Base-by-base conservation (phyloP, 176 grass and related monocot genomes). In the Cymbopogon citratus region DNA sequence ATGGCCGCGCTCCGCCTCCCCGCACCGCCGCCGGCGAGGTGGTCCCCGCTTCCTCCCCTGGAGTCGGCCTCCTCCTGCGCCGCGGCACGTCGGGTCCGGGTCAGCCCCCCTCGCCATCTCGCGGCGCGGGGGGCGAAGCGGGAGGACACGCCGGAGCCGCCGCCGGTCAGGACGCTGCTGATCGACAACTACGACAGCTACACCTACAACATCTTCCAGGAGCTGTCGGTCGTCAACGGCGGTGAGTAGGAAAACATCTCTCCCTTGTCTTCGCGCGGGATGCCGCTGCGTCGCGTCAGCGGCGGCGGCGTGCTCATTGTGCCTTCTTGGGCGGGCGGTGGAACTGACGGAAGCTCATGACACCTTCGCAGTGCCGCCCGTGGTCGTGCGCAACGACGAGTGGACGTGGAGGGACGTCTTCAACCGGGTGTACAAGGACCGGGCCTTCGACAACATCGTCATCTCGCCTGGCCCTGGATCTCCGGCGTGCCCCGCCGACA, bases 101-200 rank as follows among this genome's bases (percentile, higher is more conserved):
- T 36, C 38, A 5, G 38, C 8, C 4, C 45, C 43, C 21, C 9
- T 3, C 35, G 57, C 35, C 73, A 74, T 28, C 73, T 73, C 8
- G 57, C 59, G 44, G 83, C 59, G 73, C 63, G 28, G 60, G 26
- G 31, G 45, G 56, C 63, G 24, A 76, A 18, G 61, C 80, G 26
- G 44, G 71, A 93, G 39, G 78, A 39, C 29, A 29, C 2, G 21
- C 29, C 13, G 57, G 61, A 59, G 45, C 31, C 62, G 70, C 62
- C 88, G 40, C 63, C 88, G 38, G 90, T 93, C n/a, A 86, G 95
- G 77, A 95, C 95, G 66, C 90, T 98, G 41, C 75, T 95, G 63
- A 95, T 95, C 43, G 92, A 98, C 78, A 98, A 95, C 87, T 93
- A 98, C 73, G 95, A 98, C 84, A 98, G 92, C 83, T 95, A 98